These are phyloP conservation scores for Neostapfia colusana DNA, from an alignment of 176 grass and related monocot genomes.

Conservation along the genomic window DNA sequence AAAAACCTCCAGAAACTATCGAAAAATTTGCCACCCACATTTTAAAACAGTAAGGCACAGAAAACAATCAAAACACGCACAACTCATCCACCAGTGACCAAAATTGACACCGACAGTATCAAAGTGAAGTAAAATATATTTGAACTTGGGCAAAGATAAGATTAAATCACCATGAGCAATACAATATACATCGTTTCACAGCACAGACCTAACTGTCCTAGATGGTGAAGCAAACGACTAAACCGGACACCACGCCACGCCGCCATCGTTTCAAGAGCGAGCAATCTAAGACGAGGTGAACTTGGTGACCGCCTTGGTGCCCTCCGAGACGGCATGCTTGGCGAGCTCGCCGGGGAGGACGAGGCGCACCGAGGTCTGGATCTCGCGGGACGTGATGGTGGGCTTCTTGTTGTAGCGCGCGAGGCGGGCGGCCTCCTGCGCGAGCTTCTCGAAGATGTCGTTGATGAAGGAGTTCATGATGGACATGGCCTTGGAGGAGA, in stretches of 20 bases:
- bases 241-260: not conserved
- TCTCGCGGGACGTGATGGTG: conserved; percentile 63
- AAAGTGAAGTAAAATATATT: not conserved
- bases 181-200: not conserved
- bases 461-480: conserved; percentile 26
- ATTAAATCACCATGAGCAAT: not conserved
- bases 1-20: too few relatives aligned
- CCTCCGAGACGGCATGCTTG: conserved; percentile 50
- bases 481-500: conserved; percentile 71
- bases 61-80: too few relatives aligned
- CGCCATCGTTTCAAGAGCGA: too few relatives aligned
- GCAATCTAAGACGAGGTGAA: conserved; percentile 27
- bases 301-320: conserved; percentile 46
- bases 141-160: not conserved
- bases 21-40: too few relatives aligned
- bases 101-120: too few relatives aligned
- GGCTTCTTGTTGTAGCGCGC: too few relatives aligned
- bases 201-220: not conserved
- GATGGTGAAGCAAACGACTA: not conserved
- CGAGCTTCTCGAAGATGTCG: too few relatives aligned
- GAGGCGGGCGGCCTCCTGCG: too few relatives aligned
- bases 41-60: too few relatives aligned
- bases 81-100: too few relatives aligned
- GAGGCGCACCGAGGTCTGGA: conserved; percentile 63
- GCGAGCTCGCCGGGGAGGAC: conserved; percentile 61